phyloP scores from a whole-genome alignment of 106 monocot genomes.

The Ottelia alismoides region DNA sequence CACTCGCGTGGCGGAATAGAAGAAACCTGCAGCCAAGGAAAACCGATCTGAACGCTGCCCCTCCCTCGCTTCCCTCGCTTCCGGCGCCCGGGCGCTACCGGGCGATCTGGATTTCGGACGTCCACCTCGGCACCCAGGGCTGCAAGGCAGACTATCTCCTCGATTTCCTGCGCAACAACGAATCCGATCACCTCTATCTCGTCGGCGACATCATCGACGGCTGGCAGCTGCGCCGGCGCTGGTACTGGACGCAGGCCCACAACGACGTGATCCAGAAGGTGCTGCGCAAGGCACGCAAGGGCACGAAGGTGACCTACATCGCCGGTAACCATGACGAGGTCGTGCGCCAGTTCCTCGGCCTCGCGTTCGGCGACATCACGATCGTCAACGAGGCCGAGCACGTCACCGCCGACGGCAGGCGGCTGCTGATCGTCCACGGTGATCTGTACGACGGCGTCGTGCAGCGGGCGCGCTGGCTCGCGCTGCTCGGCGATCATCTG shows the following conservation, averaged over 20 bases:
- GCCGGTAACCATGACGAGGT: neutral
- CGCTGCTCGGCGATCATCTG: neutral
- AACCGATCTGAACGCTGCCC: no score
- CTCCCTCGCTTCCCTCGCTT: no score
- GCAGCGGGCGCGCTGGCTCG: neutral
- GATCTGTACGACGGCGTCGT: neutral
- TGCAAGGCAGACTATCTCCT: neutral
- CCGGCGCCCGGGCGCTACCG: neutral
- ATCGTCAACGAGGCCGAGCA: neutral
- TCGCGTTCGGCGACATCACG: neutral
- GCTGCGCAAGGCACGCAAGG: neutral
- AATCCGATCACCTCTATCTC: neutral
- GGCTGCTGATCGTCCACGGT: neutral
- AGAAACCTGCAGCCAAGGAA: no score
- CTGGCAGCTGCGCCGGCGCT: neutral
- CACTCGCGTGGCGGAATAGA: no score
- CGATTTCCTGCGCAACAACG: neutral
- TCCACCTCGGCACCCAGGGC: neutral
- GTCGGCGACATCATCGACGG: slow-evolving; percentile 1
- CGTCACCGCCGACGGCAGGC: neutral
- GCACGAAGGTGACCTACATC: neutral
- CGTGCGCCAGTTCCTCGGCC: neutral
- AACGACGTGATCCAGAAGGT: neutral
- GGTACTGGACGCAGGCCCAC: neutral
- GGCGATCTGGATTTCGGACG: neutral